Conservation (phyloP, 306 rosid genomes). For the Carpinus fangiana region DNA sequence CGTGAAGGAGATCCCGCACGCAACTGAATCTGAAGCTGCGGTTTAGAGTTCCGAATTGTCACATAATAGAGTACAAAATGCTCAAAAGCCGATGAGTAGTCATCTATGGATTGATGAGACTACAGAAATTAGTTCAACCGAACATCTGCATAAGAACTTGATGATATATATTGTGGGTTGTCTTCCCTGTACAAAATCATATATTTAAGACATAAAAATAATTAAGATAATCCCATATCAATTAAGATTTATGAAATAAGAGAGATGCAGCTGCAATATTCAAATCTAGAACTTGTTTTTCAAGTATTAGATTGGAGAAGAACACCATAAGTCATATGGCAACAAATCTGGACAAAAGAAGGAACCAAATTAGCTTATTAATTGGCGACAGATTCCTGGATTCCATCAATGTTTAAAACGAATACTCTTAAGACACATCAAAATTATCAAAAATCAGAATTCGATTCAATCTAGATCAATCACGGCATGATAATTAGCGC, state of each 20-base stretch:
- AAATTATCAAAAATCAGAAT: neutral
- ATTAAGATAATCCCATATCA: neutral
- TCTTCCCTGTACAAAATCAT: neutral
- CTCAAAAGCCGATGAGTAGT: conserved; percentile 16
- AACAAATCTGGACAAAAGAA: neutral
- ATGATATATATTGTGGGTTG: neutral
- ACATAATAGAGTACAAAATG: conserved; percentile 2
- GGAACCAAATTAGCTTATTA: neutral
- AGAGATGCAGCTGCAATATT: neutral
- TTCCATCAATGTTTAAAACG: neutral
- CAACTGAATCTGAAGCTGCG: conserved; percentile 34
- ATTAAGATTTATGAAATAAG: neutral
- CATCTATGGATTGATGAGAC: conserved; percentile 18
- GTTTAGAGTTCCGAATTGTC: conserved; percentile 25
- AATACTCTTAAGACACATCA: no score
- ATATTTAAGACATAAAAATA: neutral
- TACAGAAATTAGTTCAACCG: conserved; percentile 9
- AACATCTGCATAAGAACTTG: neutral
- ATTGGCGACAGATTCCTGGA: neutral
- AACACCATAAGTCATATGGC: neutral
- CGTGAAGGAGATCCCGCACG: conserved; percentile 46
- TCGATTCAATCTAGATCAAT: neutral
- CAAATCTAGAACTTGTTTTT: neutral
- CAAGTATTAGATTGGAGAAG: neutral
- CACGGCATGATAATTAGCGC: neutral